Base-by-base conservation (phyloP, 1,284 basidiomycete species). In the Sanguinoderma infundibulare region DNA sequence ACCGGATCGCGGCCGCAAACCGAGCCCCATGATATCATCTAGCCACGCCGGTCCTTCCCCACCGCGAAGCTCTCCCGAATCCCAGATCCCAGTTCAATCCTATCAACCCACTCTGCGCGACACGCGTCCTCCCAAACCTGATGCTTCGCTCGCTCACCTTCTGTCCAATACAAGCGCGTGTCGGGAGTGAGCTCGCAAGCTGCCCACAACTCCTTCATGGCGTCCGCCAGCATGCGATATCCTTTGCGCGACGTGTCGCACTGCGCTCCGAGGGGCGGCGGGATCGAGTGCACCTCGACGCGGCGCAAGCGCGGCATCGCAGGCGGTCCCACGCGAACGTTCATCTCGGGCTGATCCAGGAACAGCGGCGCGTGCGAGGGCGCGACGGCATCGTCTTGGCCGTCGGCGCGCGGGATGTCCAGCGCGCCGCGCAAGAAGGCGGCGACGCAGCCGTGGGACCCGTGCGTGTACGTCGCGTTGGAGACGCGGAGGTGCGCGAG, bases 401-500 rank as follows among this genome's bases (percentile, higher is more conserved):
- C 46, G 15, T 47, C 15, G 35, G 38, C 26, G 28, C 44, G 15
- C 5, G 46, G 15, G 14, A 47, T 26, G 46, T 28, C 62, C 30
- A 67, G 56, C 54, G 60, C 65, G 51, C n/a, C 60, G 57, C 55
- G 46, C 39, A 67, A 51, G 49, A 67, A 64, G 2, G 14, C 54
- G 46, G 61, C 56, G 51, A 67, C 47, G 57, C 57, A 62, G 38
- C 44, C 57, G 34, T 52, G 52, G 20, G 42, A 58, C 38, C 53
- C 62, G 58, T 66, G 65, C 20, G 62, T 66, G 51, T 66, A 66
- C 36, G 60, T 64, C 51, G 61, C 57, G 55, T 67, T 64, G 22
- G 62, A 64, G n/a, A 67, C 59, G 54, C 63, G 65, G 34, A 67
- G 56, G 52, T 64, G 60, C 22, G 61, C 58, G 34, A 67, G 61